Conservation (phyloP, 2,329 filamentous ascomycete genomes). For the Cryphonectria parasitica region DNA sequence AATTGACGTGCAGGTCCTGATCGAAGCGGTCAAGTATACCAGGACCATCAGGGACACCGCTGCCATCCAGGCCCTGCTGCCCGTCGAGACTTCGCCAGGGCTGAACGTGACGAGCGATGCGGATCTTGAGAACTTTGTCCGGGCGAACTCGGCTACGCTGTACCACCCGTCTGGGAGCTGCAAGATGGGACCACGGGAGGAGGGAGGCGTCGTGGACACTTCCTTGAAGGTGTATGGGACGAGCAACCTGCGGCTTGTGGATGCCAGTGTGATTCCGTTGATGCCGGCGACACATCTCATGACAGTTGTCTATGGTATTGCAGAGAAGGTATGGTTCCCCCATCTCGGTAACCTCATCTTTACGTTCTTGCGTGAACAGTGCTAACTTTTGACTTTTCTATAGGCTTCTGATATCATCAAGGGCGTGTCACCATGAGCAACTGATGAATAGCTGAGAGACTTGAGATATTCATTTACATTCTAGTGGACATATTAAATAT, state of each 20-base stretch:
- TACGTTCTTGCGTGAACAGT: not conserved
- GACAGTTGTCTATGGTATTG: constrained; percentile 36
- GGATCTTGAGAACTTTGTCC: constrained; percentile 33
- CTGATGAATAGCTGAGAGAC: not conserved
- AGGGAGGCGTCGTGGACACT: constrained; percentile 50
- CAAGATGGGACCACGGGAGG: constrained; percentile 48
- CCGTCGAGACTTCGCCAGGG: constrained; percentile 43
- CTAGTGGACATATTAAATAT: not conserved
- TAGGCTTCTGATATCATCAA: constrained; percentile 8
- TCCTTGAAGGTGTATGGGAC: constrained; percentile 49
- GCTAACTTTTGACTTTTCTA: not conserved
- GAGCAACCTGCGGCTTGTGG: constrained; percentile 47
- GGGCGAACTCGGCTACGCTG: constrained; percentile 31
- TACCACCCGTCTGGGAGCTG: constrained; percentile 50
- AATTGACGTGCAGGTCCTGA: constrained; percentile 54
- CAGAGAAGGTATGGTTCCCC: constrained; percentile 33
- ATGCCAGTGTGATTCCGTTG: constrained; percentile 50
- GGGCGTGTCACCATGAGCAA: not conserved
- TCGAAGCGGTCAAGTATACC: constrained; percentile 43
- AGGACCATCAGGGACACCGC: constrained; percentile 37
- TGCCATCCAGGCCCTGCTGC: constrained; percentile 39
- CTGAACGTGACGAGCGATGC: constrained; percentile 38
- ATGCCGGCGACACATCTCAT: constrained; percentile 34
- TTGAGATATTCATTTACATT: not conserved
- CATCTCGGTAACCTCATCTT: not conserved